Evolutionary conservation across 2,329 filamentous ascomycete genomes (phyloP), one percentile per base, ranked within the genome.

Genomic region (Pyricularia pennisetigena): DNA sequence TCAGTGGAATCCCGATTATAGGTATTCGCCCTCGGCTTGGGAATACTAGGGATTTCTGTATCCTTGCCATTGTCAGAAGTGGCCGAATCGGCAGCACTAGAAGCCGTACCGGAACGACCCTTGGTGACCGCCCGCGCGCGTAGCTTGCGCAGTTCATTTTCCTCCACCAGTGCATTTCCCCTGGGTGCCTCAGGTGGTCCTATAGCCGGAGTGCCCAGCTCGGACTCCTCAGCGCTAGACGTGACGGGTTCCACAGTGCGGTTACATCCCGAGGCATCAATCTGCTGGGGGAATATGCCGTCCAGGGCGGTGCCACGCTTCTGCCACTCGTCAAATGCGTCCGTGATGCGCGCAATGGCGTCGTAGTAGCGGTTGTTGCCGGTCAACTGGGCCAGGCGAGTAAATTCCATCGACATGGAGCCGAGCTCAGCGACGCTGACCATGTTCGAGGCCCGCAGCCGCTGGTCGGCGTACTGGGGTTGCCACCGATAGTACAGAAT

Each of bases 401-500:
- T 97, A 76, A 97, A 97, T 76, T 97, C 94, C 82, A 97, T 84
- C 9, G 89, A 89, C 70, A 97, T 81, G 12, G 91, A 92, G 1
- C 90, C 94, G 35, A 95, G 77, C 77, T 95, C 92, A n/a, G 87
- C 87, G 35, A 89, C 78, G 73, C 84, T 80, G n/a, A 85, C 85
- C 65, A 79, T 78, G 5, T 75, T 78, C 69, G 82, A 80, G 1
- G 91, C 91, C 28, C 85, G 83, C 72, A 88, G 89, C 7, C 88
- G 86, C 71, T 88, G 84, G 3, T 85, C 86, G 10, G 86, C 84
- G 73, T 82, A 87, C 20, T 84, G 79, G 71, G 90, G 91, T 73
- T 86, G 85, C 92, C 91, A 97, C 70, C 84, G 81, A 78, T 94
- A 96, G 78, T 89, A 93, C 5, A 93, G 84, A 6, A 92, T 79